phyloP scores from a whole-genome alignment of 2,329 filamentous ascomycete genomes.

The Cercospora beticola region DNA sequence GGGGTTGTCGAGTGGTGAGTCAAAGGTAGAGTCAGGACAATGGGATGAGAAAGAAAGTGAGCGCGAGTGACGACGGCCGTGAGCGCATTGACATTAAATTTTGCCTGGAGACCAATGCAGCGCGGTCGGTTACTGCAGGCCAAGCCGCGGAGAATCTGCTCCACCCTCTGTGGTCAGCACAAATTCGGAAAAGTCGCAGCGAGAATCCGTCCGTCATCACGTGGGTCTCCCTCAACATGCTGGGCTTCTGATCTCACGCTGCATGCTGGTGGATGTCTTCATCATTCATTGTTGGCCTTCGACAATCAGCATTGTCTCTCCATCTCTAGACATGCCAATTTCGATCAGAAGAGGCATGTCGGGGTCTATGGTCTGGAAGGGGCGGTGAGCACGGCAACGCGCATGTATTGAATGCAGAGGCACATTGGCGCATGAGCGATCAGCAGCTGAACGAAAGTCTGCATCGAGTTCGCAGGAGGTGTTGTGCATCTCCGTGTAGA shows the following conservation, averaged over 20 bases:
- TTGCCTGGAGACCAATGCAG: conserved; percentile 3
- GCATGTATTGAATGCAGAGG: background rate
- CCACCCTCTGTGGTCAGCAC: background rate
- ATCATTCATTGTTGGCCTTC: background rate
- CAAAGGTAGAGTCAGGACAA: conserved; percentile 12
- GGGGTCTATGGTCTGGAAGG: background rate
- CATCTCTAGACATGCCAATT: background rate
- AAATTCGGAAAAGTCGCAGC: background rate
- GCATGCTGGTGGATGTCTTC: background rate
- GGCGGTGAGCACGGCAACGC: background rate
- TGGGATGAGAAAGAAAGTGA: background rate
- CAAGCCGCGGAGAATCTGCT: background rate
- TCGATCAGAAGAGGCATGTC: background rate
- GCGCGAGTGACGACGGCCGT: conserved; percentile 9
- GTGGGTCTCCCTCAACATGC: background rate
- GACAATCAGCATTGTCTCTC: background rate
- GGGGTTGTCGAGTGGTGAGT: background rate
- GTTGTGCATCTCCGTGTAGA: background rate
- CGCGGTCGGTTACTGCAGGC: background rate
- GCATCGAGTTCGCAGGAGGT: background rate
- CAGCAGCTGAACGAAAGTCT: background rate
- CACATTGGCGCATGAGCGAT: background rate
- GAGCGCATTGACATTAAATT: conserved; percentile 11
- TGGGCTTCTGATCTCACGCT: background rate
- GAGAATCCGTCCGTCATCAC: background rate